Percentiles rank a stretch among this genome's conserved stretches.
phyloP scores from a whole-genome alignment of 805 yeast species.

The Kregervanrija delftensis region DNA sequence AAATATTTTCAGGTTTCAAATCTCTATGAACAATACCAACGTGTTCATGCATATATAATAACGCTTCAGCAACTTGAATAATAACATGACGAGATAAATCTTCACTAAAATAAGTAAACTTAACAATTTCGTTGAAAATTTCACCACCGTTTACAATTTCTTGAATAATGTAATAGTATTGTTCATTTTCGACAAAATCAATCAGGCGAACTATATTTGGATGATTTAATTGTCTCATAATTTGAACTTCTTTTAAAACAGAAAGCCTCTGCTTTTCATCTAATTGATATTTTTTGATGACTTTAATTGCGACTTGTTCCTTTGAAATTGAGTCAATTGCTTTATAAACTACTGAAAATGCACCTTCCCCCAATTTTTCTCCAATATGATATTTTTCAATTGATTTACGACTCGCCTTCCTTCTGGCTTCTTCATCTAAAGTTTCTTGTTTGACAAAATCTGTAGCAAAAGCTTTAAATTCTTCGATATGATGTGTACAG shows the following conservation, averaged over 20 bases:
- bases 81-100: conserved; percentile 67
- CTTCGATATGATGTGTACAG: conserved; percentile 13
- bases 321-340: conserved; percentile 35
- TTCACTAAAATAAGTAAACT: conserved; percentile 70
- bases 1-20: conserved; percentile 72
- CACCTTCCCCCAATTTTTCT: conserved; percentile 54
- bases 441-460: conserved; percentile 28
- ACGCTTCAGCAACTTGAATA: conserved; percentile 61
- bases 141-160: conserved; percentile 77
- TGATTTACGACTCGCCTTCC: conserved; percentile 17
- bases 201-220: conserved; percentile 59
- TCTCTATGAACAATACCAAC: conserved; percentile 80
- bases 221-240: conserved; percentile 61
- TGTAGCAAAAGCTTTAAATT: conserved; percentile 26
- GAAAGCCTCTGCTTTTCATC: conserved; percentile 56
- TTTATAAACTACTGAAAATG: conserved; percentile 48
- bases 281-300: conserved; percentile 64
- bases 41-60: conserved; percentile 62
- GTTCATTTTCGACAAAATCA: conserved; percentile 57
- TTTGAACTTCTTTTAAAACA: conserved; percentile 72
- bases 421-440: conserved; percentile 13
- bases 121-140: conserved; percentile 71
- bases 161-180: conserved; percentile 61
- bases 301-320: conserved; percentile 45
- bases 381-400: conserved; percentile 34